Evolutionary conservation across 1,139 yeast genomes (phyloP).

Genomic region (Pichia sp.): DNA sequence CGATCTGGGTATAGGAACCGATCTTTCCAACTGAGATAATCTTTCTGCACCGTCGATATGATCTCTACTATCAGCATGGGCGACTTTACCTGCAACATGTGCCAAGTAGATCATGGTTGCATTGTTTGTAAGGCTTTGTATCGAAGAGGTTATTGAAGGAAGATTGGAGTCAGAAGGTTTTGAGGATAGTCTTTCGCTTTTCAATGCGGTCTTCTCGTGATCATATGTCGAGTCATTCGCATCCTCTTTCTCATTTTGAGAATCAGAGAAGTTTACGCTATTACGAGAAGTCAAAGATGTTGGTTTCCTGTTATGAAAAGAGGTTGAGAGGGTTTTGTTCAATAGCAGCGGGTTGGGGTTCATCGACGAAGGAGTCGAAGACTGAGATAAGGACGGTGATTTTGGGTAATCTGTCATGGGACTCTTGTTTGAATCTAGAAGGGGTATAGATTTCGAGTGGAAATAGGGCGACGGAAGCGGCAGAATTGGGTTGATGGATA

Average conservation of each 20-base stretch:
- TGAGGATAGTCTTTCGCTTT: background rate
- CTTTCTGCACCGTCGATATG: slow-evolving; percentile 59
- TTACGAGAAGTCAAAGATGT: background rate
- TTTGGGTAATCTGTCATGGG: background rate
- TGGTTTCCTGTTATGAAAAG: background rate
- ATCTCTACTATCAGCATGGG: slow-evolving; percentile 62
- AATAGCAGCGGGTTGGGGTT: slow-evolving; percentile 7
- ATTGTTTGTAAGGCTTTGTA: slow-evolving; percentile 20
- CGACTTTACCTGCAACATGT: slow-evolving; percentile 70
- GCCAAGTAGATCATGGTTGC: slow-evolving; percentile 65
- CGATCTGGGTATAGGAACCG: slow-evolving; percentile 14
- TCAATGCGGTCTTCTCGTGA: background rate
- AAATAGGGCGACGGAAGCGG: slow-evolving; percentile 15
- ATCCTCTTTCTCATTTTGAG: background rate
- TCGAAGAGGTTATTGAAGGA: slow-evolving; percentile 12
- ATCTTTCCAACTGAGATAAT: slow-evolving; percentile 44
- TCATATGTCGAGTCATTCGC: background rate
- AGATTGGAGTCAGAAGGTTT: background rate
- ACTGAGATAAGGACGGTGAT: background rate
- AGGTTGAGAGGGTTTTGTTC: slow-evolving; percentile 2
- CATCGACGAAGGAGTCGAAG: background rate
- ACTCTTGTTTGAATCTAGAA: background rate
- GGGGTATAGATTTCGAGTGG: slow-evolving; percentile 8
- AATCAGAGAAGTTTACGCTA: background rate
- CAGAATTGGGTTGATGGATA: slow-evolving; percentile 11